These are phyloP conservation scores for Lyophyllum decastes DNA, from an alignment of 768 basidiomycete species.

Conservation along the genomic window DNA sequence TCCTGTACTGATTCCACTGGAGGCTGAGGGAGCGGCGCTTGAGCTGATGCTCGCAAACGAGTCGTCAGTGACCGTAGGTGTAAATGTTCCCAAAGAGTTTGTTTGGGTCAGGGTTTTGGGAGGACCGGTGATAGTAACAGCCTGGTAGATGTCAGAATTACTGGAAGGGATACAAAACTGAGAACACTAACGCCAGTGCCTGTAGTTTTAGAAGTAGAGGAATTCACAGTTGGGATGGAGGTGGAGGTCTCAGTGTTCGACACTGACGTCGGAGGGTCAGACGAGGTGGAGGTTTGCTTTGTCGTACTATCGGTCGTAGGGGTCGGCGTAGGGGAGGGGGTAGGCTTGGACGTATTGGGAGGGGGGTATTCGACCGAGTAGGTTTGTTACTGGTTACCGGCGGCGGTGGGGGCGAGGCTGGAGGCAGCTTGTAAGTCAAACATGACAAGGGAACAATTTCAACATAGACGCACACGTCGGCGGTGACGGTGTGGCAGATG, in stretches of 20 bases:
- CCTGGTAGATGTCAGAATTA: conserved; percentile 11
- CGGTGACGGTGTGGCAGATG: neutral
- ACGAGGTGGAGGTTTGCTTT: neutral
- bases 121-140: conserved; percentile 13
- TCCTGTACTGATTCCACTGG: conserved; percentile 36
- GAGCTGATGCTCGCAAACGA: conserved; percentile 18
- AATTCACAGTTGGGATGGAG: conserved; percentile 12
- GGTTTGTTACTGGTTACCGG: neutral
- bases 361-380: neutral
- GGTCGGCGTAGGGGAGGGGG: neutral
- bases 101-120: conserved; percentile 17
- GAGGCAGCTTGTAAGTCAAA: neutral
- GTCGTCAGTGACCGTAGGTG: conserved; percentile 14
- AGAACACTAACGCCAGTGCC: conserved; percentile 13
- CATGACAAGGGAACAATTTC: neutral
- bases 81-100: conserved; percentile 20
- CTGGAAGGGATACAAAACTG: neutral
- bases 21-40: conserved; percentile 13
- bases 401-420: neutral
- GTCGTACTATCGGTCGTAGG: neutral
- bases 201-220: conserved; percentile 9
- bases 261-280: neutral
- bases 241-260: conserved; percentile 4
- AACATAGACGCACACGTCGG: neutral
- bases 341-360: neutral